phyloP scores from a whole-genome alignment of 1,139 yeast genomes.

The Taphrina deformans region DNA sequence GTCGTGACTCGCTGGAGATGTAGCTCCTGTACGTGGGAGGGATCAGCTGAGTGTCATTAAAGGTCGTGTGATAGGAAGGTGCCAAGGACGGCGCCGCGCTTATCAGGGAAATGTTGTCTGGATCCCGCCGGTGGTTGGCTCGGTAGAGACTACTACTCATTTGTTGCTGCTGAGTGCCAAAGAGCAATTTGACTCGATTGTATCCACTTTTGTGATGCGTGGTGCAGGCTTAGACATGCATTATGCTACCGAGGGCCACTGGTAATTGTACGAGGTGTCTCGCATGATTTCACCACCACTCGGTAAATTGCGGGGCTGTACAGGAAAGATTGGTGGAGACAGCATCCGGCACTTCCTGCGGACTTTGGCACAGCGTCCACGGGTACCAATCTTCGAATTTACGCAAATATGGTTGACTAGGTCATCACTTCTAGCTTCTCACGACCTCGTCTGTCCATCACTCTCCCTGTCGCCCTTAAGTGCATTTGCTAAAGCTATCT shows the following conservation, averaged over 20 bases:
- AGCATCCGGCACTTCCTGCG: not conserved
- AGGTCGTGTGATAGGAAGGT: slow-evolving; percentile 15
- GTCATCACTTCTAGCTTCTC: too few species aligned
- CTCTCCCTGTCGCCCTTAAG: too few species aligned
- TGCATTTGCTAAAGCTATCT: not conserved
- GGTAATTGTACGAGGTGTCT: not conserved
- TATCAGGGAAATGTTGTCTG: slow-evolving; percentile 12
- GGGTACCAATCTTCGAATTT: too few species aligned
- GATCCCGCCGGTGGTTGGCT: slow-evolving; percentile 3
- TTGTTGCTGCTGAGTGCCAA: too few species aligned
- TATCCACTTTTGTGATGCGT: too few species aligned
- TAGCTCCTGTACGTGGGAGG: not conserved
- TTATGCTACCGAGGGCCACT: too few species aligned
- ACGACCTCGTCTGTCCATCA: too few species aligned
- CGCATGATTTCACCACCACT: not conserved
- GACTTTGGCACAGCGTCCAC: too few species aligned
- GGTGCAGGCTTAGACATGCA: too few species aligned
- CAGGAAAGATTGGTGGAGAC: not conserved
- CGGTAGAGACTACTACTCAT: slow-evolving; percentile 3
- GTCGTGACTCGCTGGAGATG: not conserved
- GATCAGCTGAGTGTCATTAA: slow-evolving; percentile 11
- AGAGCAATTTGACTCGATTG: too few species aligned
- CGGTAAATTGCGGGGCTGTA: not conserved
- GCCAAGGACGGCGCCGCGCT: slow-evolving; percentile 19
- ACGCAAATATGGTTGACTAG: too few species aligned